Evolutionary conservation across 2,329 filamentous ascomycete genomes (phyloP).

Genomic region (Trichoderma harzianum): DNA sequence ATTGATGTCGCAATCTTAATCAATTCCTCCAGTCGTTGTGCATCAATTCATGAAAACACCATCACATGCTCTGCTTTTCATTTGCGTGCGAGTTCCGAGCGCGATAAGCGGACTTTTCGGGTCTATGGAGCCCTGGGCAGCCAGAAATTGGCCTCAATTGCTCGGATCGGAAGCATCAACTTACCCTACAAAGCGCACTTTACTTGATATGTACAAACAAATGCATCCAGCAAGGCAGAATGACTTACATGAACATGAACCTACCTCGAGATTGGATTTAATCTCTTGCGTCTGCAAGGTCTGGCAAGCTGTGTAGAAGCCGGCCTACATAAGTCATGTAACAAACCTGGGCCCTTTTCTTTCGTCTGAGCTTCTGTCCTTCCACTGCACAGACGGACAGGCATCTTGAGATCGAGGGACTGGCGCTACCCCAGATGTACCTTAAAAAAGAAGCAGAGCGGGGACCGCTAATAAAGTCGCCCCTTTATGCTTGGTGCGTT

Average conservation of each 20-base stretch:
- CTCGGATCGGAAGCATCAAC: not conserved
- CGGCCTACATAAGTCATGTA: not conserved
- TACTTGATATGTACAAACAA: not conserved
- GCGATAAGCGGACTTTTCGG: not conserved
- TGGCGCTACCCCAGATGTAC: conserved; percentile 4
- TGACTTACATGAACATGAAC: conserved; percentile 5
- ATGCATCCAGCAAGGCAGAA: not conserved
- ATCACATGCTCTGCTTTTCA: not conserved
- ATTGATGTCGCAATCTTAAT: not conserved
- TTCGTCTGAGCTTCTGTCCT: not conserved
- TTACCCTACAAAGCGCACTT: not conserved
- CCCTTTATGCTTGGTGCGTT: not conserved
- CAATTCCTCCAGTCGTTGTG: not conserved
- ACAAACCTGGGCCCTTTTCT: not conserved
- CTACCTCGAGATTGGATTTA: not conserved
- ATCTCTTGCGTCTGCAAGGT: not conserved
- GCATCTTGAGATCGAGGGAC: not conserved
- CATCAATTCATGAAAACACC: not conserved
- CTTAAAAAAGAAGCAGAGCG: not conserved
- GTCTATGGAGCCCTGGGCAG: not conserved
- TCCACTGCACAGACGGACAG: not conserved
- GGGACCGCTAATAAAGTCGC: conserved; percentile 10
- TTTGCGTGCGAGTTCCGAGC: not conserved
- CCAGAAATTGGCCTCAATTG: not conserved
- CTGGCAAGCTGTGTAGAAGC: not conserved